Base-by-base conservation (phyloP, 2,329 filamentous ascomycete species). In the Diaporthe longicolla region DNA sequence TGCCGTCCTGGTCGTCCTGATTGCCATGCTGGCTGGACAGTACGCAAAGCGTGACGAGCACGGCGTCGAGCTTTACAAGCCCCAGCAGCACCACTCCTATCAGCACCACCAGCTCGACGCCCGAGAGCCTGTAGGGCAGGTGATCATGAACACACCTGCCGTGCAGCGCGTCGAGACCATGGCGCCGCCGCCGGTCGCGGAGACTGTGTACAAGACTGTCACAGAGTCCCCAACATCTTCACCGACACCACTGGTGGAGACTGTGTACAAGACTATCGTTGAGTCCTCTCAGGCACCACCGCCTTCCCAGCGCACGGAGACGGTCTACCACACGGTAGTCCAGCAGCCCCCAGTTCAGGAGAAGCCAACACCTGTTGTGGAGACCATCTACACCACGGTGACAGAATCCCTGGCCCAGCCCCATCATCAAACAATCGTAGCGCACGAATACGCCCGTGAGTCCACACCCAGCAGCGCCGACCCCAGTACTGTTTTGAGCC, bases 1-100 rank as follows among this genome's bases (percentile, higher is more conserved):
- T 35, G 83, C 85, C 7, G 78, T 89, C 0, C 82, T 93, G 68
- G 86, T 88, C 71, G 73, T 89, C 2, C 79, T 92, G n/a, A 85
- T 91, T 2, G 77, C 91, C 19, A 72, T 89, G 37, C 82, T 92
- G 13, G 87, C 88, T 1, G 69, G 74, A 21, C 66, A 71, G 17
- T 73, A 55, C 3, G 68, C 50, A 4, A 68, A 50, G 26, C 65
- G 65, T 88, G 17, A 80, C 81, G 21, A 78, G 74, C 76, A 82
- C 66, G 74, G 82, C 74, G 15, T 66, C 43, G 55, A 66, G 1
- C 40, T 71, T 43, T 63, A 71, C 75, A 70, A 73, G 26, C 66
- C 71, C 13, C 71, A 63, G 21, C 71, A 73, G 24, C 74, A 68
- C 17, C 43, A 50, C 45, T 26, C 32, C 11, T 75, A 75, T 26